Base-by-base conservation (phyloP, 202 grass and related monocot species). In the Setaria italica region DNA sequence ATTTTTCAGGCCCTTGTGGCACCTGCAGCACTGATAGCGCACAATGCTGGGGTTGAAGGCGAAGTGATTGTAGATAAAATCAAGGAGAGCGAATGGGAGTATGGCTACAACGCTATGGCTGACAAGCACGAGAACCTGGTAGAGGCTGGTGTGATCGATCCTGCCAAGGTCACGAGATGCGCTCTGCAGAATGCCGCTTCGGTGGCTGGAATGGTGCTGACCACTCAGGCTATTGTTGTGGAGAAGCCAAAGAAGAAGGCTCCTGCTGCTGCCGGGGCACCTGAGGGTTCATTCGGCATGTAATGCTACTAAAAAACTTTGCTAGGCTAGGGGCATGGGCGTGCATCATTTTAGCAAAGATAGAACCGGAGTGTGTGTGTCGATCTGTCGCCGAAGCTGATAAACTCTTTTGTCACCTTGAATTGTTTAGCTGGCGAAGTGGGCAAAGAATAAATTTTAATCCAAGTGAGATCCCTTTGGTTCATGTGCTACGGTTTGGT, bases 41-140 rank as follows among this genome's bases (percentile, higher is more conserved):
- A 99, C 51, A 99, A 99, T 55, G 97, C 97, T 0, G 97, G 97
- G 13, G 94, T 99, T 37, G 97, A 99, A 90, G 97, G 94, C 7
- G 97, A 99, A 65, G 94, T 99, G 60, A 87, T 99, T 11, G 94
- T 99, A 42, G 94, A 97, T 74, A 97, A 99, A 79, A 82, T 97
- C 54, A 92, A 76, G 83, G 90, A 87, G 45, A 92, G 89, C 2
- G 92, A 92, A 51, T 97, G 97, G 97, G 94, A 97, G 50, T 37
- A 94, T 21, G 97, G 97, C 9, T 97, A 99, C 85, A 99, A 99
- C 33, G 97, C 97, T 32, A 99, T 97, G 94, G 46, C 78, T 1
- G 92, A 99, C 88, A 85, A 77, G 42, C 93, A 97, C 0, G 90
- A 99, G 90, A 99, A 97, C 88, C 67, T 97, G 47, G 90, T 99